These are phyloP conservation scores for Trichoderma polysporum DNA, from an alignment of 2,329 filamentous ascomycete genomes.

Conservation along the genomic window DNA sequence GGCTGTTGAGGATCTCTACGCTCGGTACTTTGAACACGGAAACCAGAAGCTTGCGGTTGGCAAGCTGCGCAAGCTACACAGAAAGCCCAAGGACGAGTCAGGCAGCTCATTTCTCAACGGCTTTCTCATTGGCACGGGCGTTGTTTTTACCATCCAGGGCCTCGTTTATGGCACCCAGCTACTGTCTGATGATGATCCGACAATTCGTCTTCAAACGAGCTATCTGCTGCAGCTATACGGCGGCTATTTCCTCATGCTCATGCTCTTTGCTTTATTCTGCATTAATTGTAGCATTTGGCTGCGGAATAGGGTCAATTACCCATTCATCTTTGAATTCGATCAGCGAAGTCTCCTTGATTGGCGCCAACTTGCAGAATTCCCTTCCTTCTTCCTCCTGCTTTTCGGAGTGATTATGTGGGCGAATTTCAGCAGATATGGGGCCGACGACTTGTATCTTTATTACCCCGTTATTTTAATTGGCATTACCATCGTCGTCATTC, in stretches of 20 bases:
- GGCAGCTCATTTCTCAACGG: conserved; percentile 60
- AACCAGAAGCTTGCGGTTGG: conserved; percentile 89
- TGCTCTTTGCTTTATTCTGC: conserved; percentile 81
- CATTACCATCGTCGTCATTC: conserved; percentile 65
- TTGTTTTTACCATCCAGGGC: conserved; percentile 66
- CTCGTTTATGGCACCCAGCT: conserved; percentile 60
- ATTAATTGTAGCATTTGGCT: conserved; percentile 83
- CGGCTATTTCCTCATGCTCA: conserved; percentile 82
- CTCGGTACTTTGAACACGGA: conserved; percentile 88
- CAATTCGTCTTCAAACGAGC: conserved; percentile 53
- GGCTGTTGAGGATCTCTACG: conserved; percentile 85
- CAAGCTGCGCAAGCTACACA: conserved; percentile 75
- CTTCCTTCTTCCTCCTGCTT: conserved; percentile 76
- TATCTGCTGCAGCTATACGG: conserved; percentile 87
- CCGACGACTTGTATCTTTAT: conserved; percentile 71
- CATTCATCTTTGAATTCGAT: conserved; percentile 96
- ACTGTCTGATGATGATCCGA: conserved; percentile 48
- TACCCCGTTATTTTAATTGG: conserved; percentile 80
- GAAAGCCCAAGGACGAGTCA: conserved; percentile 56
- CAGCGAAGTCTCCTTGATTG: conserved; percentile 82
- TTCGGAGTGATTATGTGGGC: conserved; percentile 83
- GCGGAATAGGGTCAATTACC: conserved; percentile 85
- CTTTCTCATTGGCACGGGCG: conserved; percentile 66
- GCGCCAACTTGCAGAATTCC: conserved; percentile 83
- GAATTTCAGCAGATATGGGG: conserved; percentile 74